phyloP scores from a whole-genome alignment of 1,139 yeast species.

The Candida glucosophila region DNA sequence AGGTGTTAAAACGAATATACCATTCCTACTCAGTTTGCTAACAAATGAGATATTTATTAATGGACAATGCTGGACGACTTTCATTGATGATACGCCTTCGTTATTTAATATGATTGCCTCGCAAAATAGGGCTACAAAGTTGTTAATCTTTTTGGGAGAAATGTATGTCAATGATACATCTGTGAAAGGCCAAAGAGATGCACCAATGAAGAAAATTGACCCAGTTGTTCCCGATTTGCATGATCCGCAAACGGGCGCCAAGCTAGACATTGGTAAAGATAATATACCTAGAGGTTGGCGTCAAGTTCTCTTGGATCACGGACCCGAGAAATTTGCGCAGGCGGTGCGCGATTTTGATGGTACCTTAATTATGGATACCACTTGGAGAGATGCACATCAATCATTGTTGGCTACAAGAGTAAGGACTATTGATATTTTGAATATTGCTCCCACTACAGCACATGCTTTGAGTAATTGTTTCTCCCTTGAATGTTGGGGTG shows the following conservation, averaged over 20 bases:
- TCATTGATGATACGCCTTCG: constrained; percentile 95
- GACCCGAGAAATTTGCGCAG: constrained; percentile 84
- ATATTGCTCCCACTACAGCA: constrained; percentile 91
- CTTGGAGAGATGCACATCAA: constrained; percentile 99
- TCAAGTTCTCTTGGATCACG: constrained; percentile 71
- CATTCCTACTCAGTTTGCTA: constrained; percentile 82
- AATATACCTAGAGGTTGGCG: constrained; percentile 84
- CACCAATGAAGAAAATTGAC: constrained; percentile 70
- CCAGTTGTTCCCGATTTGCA: constrained; percentile 69
- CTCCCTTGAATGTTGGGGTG: constrained; percentile 99
- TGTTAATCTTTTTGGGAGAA: constrained; percentile 84
- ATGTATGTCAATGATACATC: constrained; percentile 92
- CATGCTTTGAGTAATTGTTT: constrained; percentile 86
- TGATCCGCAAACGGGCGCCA: constrained; percentile 46
- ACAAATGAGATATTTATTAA: constrained; percentile 84
- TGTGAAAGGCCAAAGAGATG: constrained; percentile 90
- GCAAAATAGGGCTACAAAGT: constrained; percentile 93
- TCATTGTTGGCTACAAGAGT: constrained; percentile 96
- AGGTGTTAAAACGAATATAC: constrained; percentile 98
- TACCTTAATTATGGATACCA: constrained; percentile 90
- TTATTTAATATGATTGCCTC: constrained; percentile 92
- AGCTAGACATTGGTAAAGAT: constrained; percentile 47
- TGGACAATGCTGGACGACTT: constrained; percentile 97
- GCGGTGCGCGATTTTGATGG: constrained; percentile 81
- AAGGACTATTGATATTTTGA: constrained; percentile 82